Percentiles rank a stretch among this genome's conserved stretches.
phyloP scores from a whole-genome alignment of 164 flowering plant species.

The Umbilicus rupestris region DNA sequence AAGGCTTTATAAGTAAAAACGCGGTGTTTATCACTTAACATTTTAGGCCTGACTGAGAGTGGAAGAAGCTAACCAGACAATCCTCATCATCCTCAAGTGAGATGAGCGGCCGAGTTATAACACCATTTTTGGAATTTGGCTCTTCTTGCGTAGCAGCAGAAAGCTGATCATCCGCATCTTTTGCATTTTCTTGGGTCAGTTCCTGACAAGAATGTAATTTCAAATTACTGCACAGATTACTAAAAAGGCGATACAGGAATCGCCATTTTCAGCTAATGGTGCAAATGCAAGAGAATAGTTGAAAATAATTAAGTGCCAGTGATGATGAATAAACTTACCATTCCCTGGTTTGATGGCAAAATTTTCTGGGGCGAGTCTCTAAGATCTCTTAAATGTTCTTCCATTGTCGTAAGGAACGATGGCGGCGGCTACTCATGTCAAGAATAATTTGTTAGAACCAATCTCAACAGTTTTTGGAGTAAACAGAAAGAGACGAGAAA shows the following conservation, averaged over 20 bases:
- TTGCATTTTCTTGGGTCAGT: conserved; percentile 25
- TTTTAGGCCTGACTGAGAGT: not conserved
- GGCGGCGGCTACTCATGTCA: conserved; percentile 70
- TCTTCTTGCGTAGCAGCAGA: conserved; percentile 38
- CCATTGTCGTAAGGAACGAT: conserved; percentile 94
- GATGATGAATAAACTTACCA: conserved; percentile 40
- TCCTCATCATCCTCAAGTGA: conserved; percentile 40
- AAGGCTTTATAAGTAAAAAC: not conserved
- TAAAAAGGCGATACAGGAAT: not conserved
- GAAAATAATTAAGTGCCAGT: not conserved
- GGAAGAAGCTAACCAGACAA: conserved; percentile 47
- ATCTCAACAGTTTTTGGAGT: conserved; percentile 1
- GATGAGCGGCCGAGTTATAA: conserved; percentile 31
- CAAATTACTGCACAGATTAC: not conserved
- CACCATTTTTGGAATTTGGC: conserved; percentile 29
- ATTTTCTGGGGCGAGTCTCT: conserved; percentile 47
- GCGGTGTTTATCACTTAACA: not conserved
- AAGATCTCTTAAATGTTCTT: conserved; percentile 83
- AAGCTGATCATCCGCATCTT: conserved; percentile 26
- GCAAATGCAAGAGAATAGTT: conserved; percentile 18
- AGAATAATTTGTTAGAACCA: conserved; percentile 1
- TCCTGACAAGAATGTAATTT: conserved; percentile 9
- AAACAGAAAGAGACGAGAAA: not conserved
- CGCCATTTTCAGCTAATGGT: conserved; percentile 16
- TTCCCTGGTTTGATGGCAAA: conserved; percentile 40